A percentile compares a stretch with the other conserved stretches of the same genome.
Evolutionary conservation across 176 grass and related monocot genomes (phyloP).

Genomic region (Oryza brachyantha): DNA sequence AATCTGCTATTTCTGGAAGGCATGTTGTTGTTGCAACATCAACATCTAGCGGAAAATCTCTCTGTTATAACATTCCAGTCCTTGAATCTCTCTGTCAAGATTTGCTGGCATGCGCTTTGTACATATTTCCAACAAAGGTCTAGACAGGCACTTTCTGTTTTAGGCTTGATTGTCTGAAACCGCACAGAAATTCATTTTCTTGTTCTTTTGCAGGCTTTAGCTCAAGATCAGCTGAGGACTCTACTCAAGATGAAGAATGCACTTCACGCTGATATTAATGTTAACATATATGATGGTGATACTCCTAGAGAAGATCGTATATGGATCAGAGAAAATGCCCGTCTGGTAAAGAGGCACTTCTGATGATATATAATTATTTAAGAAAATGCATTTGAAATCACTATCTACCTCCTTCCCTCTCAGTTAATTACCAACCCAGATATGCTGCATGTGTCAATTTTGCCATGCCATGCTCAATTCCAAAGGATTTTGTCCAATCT

Average conservation of each 20-base stretch:
- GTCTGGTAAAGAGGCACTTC: slow-evolving; percentile 54
- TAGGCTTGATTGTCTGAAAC: slow-evolving; percentile 23
- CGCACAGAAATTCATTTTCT: not conserved
- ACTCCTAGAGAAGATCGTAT: slow-evolving; percentile 72
- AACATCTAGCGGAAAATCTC: slow-evolving; percentile 95
- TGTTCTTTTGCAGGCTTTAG: slow-evolving; percentile 73
- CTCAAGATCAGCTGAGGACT: slow-evolving; percentile 90
- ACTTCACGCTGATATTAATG: slow-evolving; percentile 54
- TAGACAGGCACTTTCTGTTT: slow-evolving; percentile 20
- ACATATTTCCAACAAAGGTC: slow-evolving; percentile 98
- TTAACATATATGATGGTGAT: slow-evolving; percentile 94
- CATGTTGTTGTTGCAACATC: slow-evolving; percentile 82
- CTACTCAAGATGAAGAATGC: slow-evolving; percentile 65
- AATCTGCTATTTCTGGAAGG: slow-evolving; percentile 66
- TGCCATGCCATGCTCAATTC: slow-evolving; percentile 74
- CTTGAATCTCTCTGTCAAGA: slow-evolving; percentile 73
- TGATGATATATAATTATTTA: not conserved
- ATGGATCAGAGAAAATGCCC: slow-evolving; percentile 74
- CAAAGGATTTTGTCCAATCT: slow-evolving; percentile 72
- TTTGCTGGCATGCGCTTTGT: slow-evolving; percentile 63
- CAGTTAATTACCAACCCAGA: slow-evolving; percentile 99
- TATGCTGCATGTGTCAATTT: slow-evolving; percentile 85
- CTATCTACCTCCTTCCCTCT: slow-evolving; percentile 21
- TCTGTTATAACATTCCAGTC: slow-evolving; percentile 94
- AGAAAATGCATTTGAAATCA: not conserved